Evolutionary conservation across 768 basidiomycete genomes (phyloP), one percentile per base, ranked within the genome.

Genomic region (Dictyophora rubrovolvata): DNA sequence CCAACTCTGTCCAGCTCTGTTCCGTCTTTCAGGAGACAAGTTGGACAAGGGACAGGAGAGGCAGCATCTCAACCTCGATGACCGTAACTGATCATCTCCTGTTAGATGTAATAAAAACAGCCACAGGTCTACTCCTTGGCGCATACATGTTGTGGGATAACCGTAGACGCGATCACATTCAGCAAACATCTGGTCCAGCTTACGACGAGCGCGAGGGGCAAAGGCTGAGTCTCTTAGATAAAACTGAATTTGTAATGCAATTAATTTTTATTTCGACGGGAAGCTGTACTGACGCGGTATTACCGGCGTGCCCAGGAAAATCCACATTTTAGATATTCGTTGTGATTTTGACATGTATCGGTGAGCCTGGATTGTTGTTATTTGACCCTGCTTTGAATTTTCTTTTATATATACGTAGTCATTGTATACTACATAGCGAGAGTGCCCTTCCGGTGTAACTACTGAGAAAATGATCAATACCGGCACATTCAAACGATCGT

Each of bases 101-200:
- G n/a, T 5, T 63, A 55, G 67, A 69, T 51, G 52, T 69, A 12
- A n/a, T 65, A 10, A 59, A 59, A 46, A 59, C 57, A 20, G 33
- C 57, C 9, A 20, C 33, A 18, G 57, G 57, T 14, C n/a, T 56
- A 18, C 11, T 16, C 14, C 64, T 72, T 33, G 69, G 66, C 5
- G 10, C 63, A 16, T 72, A 71, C 59, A 72, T 72, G 71, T 66
- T 61, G 61, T 66, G 65, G 55, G 66, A 65, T n/a, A 72, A 71
- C 58, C 60, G 63, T 1, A 33, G 64, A 53, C 64, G 70, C 20
- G 64, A 72, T 60, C 59, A 59, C 9, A 34, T 36, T 18, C 57
- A 59, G 21, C 28, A 21, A 14, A 23, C 50, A 35, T n/a, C 22
- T 6, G 57, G 57, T 12, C 36, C 49, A 9, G 12, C 55, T 8